Conservation (phyloP, 2,329 filamentous ascomycete genomes). For the Pestalotiopsis sp. region DNA sequence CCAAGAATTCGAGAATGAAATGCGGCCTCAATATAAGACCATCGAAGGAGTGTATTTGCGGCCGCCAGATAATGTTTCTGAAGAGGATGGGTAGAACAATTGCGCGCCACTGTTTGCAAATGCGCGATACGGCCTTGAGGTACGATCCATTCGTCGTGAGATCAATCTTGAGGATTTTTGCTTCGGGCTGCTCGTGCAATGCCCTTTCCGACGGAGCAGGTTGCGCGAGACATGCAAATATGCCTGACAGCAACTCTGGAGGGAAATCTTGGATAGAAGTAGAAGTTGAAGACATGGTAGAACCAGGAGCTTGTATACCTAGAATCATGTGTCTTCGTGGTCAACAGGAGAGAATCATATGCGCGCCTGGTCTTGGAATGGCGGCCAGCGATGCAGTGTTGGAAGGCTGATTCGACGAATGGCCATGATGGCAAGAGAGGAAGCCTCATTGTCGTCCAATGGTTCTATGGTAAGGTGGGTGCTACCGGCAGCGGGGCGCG, state of each 20-base stretch:
- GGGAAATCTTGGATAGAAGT: conserved; percentile 44
- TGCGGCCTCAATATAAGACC: conserved; percentile 34
- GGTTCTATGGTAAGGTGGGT: too few species aligned
- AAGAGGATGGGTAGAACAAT: conserved; percentile 60
- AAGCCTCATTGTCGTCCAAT: too few species aligned
- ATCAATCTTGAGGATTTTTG: conserved; percentile 38
- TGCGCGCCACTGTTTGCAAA: conserved; percentile 56
- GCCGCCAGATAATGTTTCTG: conserved; percentile 50
- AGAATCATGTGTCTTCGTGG: background rate
- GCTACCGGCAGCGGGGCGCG: too few species aligned
- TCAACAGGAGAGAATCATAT: background rate
- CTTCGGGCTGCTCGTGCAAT: conserved; percentile 52
- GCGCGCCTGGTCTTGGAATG: too few species aligned
- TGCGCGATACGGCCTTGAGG: conserved; percentile 60
- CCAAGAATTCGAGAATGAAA: conserved; percentile 43
- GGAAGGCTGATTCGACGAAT: too few species aligned
- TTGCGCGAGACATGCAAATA: conserved; percentile 57
- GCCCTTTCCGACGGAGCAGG: conserved; percentile 50
- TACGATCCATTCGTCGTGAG: conserved; percentile 28
- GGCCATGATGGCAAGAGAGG: too few species aligned
- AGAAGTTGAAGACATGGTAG: background rate
- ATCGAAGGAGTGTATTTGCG: conserved; percentile 26
- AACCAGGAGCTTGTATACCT: background rate
- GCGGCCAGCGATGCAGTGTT: too few species aligned
- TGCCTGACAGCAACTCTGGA: conserved; percentile 61